Base-by-base conservation (phyloP, 306 rosid genomes). In the Cotoneaster glaucophyllus region DNA sequence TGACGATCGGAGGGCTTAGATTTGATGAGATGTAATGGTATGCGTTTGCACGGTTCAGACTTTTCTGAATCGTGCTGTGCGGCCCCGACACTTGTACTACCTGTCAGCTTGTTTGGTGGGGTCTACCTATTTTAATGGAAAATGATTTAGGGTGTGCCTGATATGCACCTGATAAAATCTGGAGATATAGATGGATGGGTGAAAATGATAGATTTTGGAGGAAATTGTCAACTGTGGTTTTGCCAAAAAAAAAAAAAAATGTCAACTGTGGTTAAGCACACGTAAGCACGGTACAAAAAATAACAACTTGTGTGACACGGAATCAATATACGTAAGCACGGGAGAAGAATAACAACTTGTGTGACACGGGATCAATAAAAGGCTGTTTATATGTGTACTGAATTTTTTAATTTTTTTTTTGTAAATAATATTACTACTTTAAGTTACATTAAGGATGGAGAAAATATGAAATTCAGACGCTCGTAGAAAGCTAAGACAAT, bases 21-120 rank as follows among this genome's bases (percentile, higher is more conserved):
- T 31, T 19, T 29, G 43, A 25, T 32, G 5, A 17, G 43, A 25
- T 32, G 5, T 18, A 3, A 17, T 14, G 45, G 39, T 43, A 2
- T 19, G 44, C 45, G 69, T 34, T 64, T 34, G 69, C 48, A 64
- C 69, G 69, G 28, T 21, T 64, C 69, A 19, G 48, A 19, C 48
- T 18, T 24, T 10, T 32, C 69, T 34, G 69, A 64, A 13, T 15
- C 48, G 48, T 34, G 39, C 1, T 29, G 41, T 15, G 24, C 73
- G 86, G 71, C 17, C 86, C 71, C 71, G 25, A 56, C 37, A 21
- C 29, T 65, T 22, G 68, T 21, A 65, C 22, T 41, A 56, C 31
- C 13, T 48, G 65, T 78, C 77, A 44, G 68, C 13, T 4, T 4
- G 61, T 5, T 85, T 21, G 45, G 28, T 43, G 85, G 88, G 87